A percentile compares a stretch with the other conserved stretches of the same genome.
phyloP scores from a whole-genome alignment of 345 rosid species.

The Clausena lansium region DNA sequence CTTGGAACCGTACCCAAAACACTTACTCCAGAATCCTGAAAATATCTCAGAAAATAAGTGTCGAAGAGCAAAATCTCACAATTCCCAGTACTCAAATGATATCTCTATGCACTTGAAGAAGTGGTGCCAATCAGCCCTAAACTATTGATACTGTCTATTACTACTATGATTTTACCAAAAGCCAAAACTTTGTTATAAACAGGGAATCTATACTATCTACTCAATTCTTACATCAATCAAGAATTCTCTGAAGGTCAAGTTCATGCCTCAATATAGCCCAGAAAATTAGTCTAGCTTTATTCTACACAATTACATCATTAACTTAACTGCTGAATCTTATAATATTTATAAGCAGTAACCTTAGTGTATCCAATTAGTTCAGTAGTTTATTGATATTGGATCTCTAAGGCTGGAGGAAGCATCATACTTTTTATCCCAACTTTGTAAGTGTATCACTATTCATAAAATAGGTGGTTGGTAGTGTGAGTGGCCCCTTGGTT shows the following conservation, averaged over 20 bases:
- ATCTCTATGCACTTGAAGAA: neutral
- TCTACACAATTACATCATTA: neutral
- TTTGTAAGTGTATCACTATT: neutral
- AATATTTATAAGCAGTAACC: too few species aligned
- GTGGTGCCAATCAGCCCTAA: neutral
- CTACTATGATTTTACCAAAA: neutral
- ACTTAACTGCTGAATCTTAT: too few species aligned
- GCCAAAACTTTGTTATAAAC: neutral
- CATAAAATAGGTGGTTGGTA: neutral
- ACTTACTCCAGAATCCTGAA: conserved; percentile 86
- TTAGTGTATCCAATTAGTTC: neutral
- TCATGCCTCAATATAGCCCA: neutral
- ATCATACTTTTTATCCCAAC: too few species aligned
- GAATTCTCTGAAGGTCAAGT: neutral
- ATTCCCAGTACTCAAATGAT: neutral
- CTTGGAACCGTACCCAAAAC: conserved; percentile 88
- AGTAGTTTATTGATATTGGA: neutral
- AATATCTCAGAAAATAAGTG: conserved; percentile 5
- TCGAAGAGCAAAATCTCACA: neutral
- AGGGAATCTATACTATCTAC: neutral
- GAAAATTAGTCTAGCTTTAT: neutral
- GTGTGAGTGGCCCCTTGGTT: neutral
- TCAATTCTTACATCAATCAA: neutral
- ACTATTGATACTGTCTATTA: neutral
- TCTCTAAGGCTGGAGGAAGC: neutral